These are phyloP conservation scores for Beauveria sp. DNA, from an alignment of 2,329 filamentous ascomycete species.

Conservation along the genomic window DNA sequence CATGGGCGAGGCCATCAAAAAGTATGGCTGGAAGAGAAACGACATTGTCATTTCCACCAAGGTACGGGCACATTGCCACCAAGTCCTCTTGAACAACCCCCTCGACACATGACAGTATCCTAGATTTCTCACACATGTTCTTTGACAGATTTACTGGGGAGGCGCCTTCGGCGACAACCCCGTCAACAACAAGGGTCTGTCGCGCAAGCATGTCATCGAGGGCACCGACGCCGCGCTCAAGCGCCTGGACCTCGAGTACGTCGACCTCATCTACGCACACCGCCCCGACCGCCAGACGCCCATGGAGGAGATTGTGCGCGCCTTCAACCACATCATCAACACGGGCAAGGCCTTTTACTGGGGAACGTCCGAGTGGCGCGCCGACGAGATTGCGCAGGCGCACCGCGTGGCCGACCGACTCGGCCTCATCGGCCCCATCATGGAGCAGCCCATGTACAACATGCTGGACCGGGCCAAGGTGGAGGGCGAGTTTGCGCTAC, in stretches of 20 bases:
- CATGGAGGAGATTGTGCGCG: conserved; percentile 63
- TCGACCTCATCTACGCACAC: conserved; percentile 64
- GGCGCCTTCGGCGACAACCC: conserved; percentile 50
- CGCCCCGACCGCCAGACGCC: conserved; percentile 60
- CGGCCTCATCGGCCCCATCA: conserved; percentile 53
- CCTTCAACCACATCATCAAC: conserved; percentile 63
- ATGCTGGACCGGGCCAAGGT: conserved; percentile 54
- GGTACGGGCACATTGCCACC: conserved; percentile 22
- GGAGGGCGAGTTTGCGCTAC: conserved; percentile 53
- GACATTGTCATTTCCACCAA: conserved; percentile 57
- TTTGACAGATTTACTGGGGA: conserved; percentile 55
- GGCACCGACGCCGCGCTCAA: conserved; percentile 53
- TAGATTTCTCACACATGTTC: background rate
- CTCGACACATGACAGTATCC: too few relatives aligned
- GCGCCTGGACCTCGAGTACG: conserved; percentile 50
- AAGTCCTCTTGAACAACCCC: background rate
- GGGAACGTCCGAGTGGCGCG: conserved; percentile 62
- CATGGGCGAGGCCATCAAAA: conserved; percentile 53
- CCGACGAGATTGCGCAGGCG: conserved; percentile 57
- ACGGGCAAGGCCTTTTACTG: conserved; percentile 63
- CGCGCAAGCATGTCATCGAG: conserved; percentile 63
- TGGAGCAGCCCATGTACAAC: conserved; percentile 63
- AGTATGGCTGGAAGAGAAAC: conserved; percentile 53
- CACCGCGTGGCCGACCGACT: conserved; percentile 54
- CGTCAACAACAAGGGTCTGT: conserved; percentile 61